Percentiles rank a stretch among this genome's conserved stretches.
Conservation (phyloP, 2,329 filamentous ascomycete species). For the Zalaria sp. region DNA sequence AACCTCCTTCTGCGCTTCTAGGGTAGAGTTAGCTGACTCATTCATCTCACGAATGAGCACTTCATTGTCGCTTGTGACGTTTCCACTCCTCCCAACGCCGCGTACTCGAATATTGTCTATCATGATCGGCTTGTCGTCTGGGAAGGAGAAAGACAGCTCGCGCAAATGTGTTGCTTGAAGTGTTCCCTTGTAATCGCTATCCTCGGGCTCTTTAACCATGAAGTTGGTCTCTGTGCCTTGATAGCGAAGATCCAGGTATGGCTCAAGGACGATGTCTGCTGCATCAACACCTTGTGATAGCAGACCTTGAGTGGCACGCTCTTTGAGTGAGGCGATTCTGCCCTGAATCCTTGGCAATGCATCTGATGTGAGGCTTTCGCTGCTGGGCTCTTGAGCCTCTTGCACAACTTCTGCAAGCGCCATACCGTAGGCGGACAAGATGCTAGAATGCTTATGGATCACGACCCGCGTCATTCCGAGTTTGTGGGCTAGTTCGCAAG, state of each 20-base stretch:
- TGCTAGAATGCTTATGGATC: constrained; percentile 31
- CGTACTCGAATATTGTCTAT: constrained; percentile 31
- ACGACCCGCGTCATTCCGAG: constrained; percentile 29
- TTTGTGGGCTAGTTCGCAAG: constrained; percentile 28
- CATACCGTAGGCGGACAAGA: constrained; percentile 34
- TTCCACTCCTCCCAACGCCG: constrained; percentile 10
- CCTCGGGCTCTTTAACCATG: constrained; percentile 22
- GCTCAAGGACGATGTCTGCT: constrained; percentile 12
- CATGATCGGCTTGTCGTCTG: constrained; percentile 22
- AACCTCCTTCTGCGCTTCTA: constrained; percentile 36
- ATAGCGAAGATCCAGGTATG: constrained; percentile 31
- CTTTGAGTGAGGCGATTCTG: constrained; percentile 32
- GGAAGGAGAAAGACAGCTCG: constrained; percentile 28
- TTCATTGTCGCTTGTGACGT: constrained; percentile 42
- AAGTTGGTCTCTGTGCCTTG: constrained; percentile 29
- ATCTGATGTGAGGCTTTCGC: constrained; percentile 12
- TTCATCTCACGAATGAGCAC: constrained; percentile 84
- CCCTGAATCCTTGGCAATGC: constrained; percentile 48
- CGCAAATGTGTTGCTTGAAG: constrained; percentile 25
- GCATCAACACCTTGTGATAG: constrained; percentile 50
- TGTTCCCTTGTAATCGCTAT: constrained; percentile 19
- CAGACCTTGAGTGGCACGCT: constrained; percentile 46
- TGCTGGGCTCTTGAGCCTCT: constrained; percentile 24
- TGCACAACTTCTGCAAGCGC: constrained; percentile 32
- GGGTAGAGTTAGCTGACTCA: constrained; percentile 59